Conservation (phyloP, 768 basidiomycete genomes). For the Lentinula raphanica region DNA sequence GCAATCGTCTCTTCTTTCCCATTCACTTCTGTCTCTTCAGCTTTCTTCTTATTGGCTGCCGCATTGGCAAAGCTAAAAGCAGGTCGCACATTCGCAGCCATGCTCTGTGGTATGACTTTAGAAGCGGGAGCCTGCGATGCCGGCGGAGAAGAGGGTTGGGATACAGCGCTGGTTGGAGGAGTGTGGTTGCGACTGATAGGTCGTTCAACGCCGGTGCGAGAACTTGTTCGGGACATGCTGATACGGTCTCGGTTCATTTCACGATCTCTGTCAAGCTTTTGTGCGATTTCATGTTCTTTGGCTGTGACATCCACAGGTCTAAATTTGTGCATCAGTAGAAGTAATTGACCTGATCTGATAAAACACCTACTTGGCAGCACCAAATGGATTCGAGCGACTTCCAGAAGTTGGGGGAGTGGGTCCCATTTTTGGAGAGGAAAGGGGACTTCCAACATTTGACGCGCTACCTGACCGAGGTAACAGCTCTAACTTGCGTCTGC, state of each 20-base stretch:
- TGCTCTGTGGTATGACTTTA: conserved; percentile 23
- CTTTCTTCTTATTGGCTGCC: conserved; percentile 43
- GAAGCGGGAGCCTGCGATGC: conserved; percentile 20
- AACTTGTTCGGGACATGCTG: conserved; percentile 48
- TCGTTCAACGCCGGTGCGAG: conserved; percentile 48
- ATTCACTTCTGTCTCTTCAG: conserved; percentile 5
- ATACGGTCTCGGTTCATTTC: conserved; percentile 49
- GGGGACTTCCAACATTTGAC: conserved; percentile 67
- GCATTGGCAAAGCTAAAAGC: conserved; percentile 80
- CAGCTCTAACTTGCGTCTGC: conserved; percentile 78
- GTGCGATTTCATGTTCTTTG: conserved; percentile 69
- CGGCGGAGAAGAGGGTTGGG: conserved; percentile 14
- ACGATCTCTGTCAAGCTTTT: conserved; percentile 66
- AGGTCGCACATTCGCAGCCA: conserved; percentile 56
- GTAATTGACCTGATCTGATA: background rate
- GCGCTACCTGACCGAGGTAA: conserved; percentile 69
- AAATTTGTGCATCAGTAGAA: background rate
- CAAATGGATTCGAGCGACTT: conserved; percentile 77
- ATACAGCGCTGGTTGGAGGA: background rate
- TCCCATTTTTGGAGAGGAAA: conserved; percentile 73
- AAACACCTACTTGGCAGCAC: conserved; percentile 63
- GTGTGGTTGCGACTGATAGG: conserved; percentile 17
- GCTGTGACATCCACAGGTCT: conserved; percentile 79
- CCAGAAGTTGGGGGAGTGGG: conserved; percentile 28
- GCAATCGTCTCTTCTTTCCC: conserved; percentile 16